Evolutionary conservation across 208 protist species (phyloP).

Genomic region (Leishmania gerbilli): DNA sequence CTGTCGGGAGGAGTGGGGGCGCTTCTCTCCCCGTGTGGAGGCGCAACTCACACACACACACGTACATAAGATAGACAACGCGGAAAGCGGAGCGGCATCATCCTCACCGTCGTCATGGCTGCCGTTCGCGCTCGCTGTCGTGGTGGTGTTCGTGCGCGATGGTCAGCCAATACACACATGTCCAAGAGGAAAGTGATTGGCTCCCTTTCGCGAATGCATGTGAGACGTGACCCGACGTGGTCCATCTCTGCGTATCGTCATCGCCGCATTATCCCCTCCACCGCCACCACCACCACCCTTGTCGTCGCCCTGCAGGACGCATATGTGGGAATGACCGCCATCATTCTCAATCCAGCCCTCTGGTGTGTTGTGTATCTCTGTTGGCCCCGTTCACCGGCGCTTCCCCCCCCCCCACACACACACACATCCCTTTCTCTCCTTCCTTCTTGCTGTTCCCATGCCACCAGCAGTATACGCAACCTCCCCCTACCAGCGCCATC

Average conservation of each 20-base stretch:
- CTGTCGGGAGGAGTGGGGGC: too few relatives aligned
- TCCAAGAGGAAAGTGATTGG: too few relatives aligned
- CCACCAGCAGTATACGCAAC: not conserved
- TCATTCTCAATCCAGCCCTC: not conserved
- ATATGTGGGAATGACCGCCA: not conserved
- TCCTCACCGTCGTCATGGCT: not conserved
- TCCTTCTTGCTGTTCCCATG: not conserved
- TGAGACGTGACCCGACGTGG: not conserved
- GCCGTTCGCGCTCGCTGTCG: not conserved
- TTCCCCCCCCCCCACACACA: not conserved
- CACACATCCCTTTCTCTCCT: not conserved
- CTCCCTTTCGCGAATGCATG: not conserved
- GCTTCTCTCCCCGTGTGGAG: not conserved
- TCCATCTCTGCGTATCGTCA: not conserved
- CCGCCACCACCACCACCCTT: not conserved
- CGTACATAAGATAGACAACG: not conserved
- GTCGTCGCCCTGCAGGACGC: not conserved
- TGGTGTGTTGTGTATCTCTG: not conserved
- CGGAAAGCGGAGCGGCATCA: not conserved
- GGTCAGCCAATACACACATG: not conserved
- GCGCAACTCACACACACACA: not conserved
- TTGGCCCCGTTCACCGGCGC: too few relatives aligned
- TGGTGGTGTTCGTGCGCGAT: not conserved
- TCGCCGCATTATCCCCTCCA: not conserved
- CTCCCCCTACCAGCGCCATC: not conserved